Conservation (phyloP, 768 basidiomycete species). For the Boletus sensibilis region DNA sequence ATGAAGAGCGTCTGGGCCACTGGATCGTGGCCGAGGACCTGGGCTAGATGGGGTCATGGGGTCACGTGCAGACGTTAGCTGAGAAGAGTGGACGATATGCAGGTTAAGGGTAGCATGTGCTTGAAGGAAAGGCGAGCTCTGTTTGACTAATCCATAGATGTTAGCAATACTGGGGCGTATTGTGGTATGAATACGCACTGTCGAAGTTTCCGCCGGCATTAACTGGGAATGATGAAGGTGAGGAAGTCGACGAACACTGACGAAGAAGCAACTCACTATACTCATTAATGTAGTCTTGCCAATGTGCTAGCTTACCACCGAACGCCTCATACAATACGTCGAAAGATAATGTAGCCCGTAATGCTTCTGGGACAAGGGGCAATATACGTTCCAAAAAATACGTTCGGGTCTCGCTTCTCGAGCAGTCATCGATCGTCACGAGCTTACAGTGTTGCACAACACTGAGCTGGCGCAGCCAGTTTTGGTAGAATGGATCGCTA, state of each 20-base stretch:
- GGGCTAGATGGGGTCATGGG: conserved; percentile 33
- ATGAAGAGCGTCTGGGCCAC: conserved; percentile 50
- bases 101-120: conserved; percentile 81
- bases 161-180: conserved; percentile 5
- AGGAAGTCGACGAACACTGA: not conserved
- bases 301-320: conserved; percentile 82
- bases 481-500: conserved; percentile 83
- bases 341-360: conserved; percentile 58
- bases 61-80: conserved; percentile 43
- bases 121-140: conserved; percentile 82
- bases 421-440: conserved; percentile 77
- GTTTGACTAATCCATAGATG: conserved; percentile 51
- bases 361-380: conserved; percentile 65
- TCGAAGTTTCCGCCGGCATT: conserved; percentile 72
- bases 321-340: conserved; percentile 75
- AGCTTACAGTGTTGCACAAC: conserved; percentile 87
- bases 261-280: conserved; percentile 44
- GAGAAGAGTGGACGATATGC: conserved; percentile 83
- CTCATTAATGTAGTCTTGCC: conserved; percentile 77
- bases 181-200: conserved; percentile 42
- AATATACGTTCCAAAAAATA: conserved; percentile 67
- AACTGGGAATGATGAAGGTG: conserved; percentile 42
- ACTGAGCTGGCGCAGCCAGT: conserved; percentile 76
- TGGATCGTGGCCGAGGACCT: conserved; percentile 35
- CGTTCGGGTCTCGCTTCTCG: conserved; percentile 63